Percentiles rank a stretch among this genome's conserved stretches.
These are phyloP conservation scores for Funneliformis geosporum DNA, from an alignment of 192 early-diverging fungal species.

Conservation along the genomic window DNA sequence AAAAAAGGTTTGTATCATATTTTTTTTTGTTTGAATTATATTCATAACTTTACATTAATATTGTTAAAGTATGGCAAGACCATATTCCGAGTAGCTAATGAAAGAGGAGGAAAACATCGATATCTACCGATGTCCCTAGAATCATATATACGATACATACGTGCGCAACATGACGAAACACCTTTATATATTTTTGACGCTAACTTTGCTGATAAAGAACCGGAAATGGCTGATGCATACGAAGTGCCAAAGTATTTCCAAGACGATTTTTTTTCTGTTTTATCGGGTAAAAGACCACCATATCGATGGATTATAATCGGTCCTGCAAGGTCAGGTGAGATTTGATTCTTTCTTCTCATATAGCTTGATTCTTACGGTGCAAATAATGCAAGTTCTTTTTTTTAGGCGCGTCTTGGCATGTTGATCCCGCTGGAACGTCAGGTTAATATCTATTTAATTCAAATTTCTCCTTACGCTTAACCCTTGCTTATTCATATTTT, in stretches of 20 bases:
- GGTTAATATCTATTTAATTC: conserved; percentile 23
- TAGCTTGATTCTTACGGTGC: neutral
- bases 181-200: conserved; percentile 54
- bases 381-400: neutral
- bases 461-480: neutral
- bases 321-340: conserved; percentile 40
- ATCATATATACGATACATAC: conserved; percentile 43
- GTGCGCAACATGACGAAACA: conserved; percentile 41
- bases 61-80: conserved; percentile 38
- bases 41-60: neutral
- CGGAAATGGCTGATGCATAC: conserved; percentile 43
- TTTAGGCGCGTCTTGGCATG: conserved; percentile 48
- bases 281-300: conserved; percentile 39
- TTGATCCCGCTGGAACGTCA: conserved; percentile 46
- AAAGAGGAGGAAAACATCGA: conserved; percentile 35
- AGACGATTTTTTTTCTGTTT: conserved; percentile 41
- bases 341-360: neutral
- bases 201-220: conserved; percentile 38
- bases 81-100: conserved; percentile 41
- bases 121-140: conserved; percentile 34
- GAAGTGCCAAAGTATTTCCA: conserved; percentile 46
- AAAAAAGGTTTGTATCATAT: conserved; percentile 24
- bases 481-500: neutral
- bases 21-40: neutral
- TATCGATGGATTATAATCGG: conserved; percentile 53